Evolutionary conservation across 2,329 filamentous ascomycete species (phyloP), one percentile per base, ranked within the genome.

Genomic region (Colletotrichum sp.): DNA sequence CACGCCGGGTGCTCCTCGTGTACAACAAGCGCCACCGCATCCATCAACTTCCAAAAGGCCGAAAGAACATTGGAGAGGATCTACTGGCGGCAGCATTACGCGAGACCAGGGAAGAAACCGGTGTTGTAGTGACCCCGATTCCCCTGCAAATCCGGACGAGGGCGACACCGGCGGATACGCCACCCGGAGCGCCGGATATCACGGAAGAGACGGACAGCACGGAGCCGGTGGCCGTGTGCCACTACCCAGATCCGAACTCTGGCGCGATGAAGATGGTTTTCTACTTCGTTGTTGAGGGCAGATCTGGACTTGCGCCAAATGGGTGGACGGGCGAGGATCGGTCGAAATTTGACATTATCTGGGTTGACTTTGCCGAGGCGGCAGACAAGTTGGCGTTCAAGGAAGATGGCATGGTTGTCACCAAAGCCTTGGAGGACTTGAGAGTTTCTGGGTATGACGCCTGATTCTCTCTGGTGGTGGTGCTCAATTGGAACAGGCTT

Each of bases 21-120:
- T 86, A 83, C 79, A 88, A 89, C 80, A 83, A 80, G 30, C 82
- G 82, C 60, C 84, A 86, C 75, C 81, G 83, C 21, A 86, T 88
- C 76, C 86, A 83, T 78, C 87, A 89, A 80, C 82, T 89, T 8
- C 88, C 88, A 65, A 89, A 89, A 79, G 88, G 88, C 63, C 84
- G 87, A 76, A 88, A 88, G 79, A 86, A 89, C 78, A 85, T 89
- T 59, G 84, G 83, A 71, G 88, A 89, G 77, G 83, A 82, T 76
- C 81, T 88, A 39, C 83, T 85, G 30, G 80, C 80, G 4, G 83
- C 87, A 1, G 88, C 88, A 15, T 76, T 89, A 16, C 86, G 88
- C 32, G 88, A 89, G 79, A 88, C 88, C 1, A 82, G 82, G 59
- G 88, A 90, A 76, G 88, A 89, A 79, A 88, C 87, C 8, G 88